Conservation (phyloP, 306 rosid species). For the Ochetophila trinervis region DNA sequence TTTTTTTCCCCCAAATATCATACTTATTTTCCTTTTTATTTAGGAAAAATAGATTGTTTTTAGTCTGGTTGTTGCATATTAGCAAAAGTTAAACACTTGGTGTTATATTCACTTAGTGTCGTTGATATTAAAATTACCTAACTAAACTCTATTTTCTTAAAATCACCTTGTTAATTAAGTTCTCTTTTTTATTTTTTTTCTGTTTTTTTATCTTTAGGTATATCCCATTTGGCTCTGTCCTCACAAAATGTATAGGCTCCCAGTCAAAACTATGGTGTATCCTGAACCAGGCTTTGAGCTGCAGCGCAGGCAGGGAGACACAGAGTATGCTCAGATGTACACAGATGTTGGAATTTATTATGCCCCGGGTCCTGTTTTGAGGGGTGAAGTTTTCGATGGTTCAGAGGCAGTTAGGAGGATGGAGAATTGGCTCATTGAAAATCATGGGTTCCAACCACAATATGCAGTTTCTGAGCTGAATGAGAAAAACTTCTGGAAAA, state of each 20-base stretch:
- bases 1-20: neutral
- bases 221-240: conserved; percentile 98
- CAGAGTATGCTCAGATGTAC: conserved; percentile 80
- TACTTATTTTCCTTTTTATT: too few species aligned
- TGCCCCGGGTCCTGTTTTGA: conserved; percentile 85
- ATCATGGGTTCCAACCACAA: conserved; percentile 90
- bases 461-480: conserved; percentile 86
- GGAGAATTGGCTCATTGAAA: conserved; percentile 89
- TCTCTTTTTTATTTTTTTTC: neutral
- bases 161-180: too few species aligned
- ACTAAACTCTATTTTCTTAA: too few species aligned
- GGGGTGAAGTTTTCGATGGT: conserved; percentile 94
- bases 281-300: conserved; percentile 95
- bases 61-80: too few species aligned
- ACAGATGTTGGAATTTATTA: conserved; percentile 94
- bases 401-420: conserved; percentile 66
- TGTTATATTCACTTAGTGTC: neutral
- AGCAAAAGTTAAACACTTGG: too few species aligned
- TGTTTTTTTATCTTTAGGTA: conserved; percentile 41
- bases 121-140: too few species aligned
- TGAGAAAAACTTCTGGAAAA: conserved; percentile 90
- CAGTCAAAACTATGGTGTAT: conserved; percentile 67
- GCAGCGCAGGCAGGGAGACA: conserved; percentile 87
- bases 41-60: too few species aligned
- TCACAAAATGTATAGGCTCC: conserved; percentile 74